Conservation (phyloP, 768 basidiomycete genomes). For the Candolleomyces aberdarensis region DNA sequence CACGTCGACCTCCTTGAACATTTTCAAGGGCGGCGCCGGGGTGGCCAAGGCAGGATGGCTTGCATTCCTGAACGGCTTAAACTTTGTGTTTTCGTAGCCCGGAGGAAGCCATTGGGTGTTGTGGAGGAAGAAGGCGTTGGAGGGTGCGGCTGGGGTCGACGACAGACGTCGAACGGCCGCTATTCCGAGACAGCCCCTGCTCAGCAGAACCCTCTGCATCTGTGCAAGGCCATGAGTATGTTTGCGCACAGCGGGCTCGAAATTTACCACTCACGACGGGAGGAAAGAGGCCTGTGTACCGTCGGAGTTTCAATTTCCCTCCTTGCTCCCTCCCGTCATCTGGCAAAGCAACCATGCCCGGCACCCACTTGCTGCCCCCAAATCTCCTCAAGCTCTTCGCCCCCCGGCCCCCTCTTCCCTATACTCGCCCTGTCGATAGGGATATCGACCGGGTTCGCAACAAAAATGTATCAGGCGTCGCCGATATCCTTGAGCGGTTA, state of each 20-base stretch:
- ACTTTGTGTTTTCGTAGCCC: slow-evolving; percentile 9
- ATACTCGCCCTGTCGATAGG: slow-evolving; percentile 78
- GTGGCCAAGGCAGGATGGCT: slow-evolving; percentile 11
- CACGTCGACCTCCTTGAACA: slow-evolving; percentile 34
- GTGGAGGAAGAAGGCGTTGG: slow-evolving; percentile 63
- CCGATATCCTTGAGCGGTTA: slow-evolving; percentile 63
- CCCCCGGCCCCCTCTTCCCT: slow-evolving; percentile 87
- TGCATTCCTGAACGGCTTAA: slow-evolving; percentile 8
- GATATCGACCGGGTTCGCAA: slow-evolving; percentile 72
- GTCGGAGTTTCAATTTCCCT: background rate
- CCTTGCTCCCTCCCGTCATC: background rate
- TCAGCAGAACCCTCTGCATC: slow-evolving; percentile 9
- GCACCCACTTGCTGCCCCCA: slow-evolving; percentile 88
- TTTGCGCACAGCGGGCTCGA: too few species aligned
- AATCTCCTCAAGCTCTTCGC: slow-evolving; percentile 97
- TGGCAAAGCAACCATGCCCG: slow-evolving; percentile 40
- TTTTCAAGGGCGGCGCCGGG: slow-evolving; percentile 17
- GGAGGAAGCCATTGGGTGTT: slow-evolving; percentile 50
- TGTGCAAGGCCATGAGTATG: background rate
- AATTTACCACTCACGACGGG: too few species aligned
- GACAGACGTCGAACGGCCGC: background rate
- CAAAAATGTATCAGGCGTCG: slow-evolving; percentile 80
- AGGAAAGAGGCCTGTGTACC: background rate
- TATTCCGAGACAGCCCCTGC: background rate
- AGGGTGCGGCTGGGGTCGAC: slow-evolving; percentile 17